phyloP scores from a whole-genome alignment of 352 stramenopile genomes.

The Phytophthora ohioensis region DNA sequence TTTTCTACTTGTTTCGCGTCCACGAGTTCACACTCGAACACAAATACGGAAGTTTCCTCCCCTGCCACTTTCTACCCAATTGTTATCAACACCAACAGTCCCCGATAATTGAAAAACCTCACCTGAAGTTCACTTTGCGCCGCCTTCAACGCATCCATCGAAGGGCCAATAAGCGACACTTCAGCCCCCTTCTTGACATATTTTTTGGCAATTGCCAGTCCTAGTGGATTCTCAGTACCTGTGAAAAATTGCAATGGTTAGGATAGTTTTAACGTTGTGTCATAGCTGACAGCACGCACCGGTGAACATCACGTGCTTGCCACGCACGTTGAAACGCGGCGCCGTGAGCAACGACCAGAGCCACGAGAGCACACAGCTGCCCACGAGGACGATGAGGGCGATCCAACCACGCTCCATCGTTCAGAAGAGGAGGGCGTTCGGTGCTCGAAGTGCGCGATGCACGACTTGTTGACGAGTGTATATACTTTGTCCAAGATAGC shows the following conservation, averaged over 20 bases:
- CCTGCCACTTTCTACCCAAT: constrained; percentile 26
- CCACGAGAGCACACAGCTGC: constrained; percentile 51
- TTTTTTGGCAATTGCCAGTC: constrained; percentile 70
- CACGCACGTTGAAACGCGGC: constrained; percentile 57
- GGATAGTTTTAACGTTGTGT: neutral
- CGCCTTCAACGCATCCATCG: constrained; percentile 42
- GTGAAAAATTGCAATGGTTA: constrained; percentile 11
- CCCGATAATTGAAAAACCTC: neutral
- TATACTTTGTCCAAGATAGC: constrained; percentile 16
- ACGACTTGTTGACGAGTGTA: neutral
- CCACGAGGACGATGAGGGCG: constrained; percentile 46
- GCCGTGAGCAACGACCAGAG: constrained; percentile 55
- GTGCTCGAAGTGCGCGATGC: neutral
- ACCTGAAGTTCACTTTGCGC: constrained; percentile 51
- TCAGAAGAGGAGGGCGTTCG: neutral
- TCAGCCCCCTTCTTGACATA: constrained; percentile 62
- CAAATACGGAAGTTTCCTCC: constrained; percentile 39
- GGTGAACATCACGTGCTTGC: constrained; percentile 70
- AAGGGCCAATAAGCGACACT: constrained; percentile 58
- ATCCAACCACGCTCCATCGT: constrained; percentile 48
- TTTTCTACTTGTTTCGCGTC: constrained; percentile 47
- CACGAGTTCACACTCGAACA: constrained; percentile 51
- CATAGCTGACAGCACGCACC: constrained; percentile 27
- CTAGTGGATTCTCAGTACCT: constrained; percentile 54
- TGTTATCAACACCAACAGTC: neutral